phyloP scores from a whole-genome alignment of 2,329 filamentous ascomycete genomes.

The Fusarium sp. region DNA sequence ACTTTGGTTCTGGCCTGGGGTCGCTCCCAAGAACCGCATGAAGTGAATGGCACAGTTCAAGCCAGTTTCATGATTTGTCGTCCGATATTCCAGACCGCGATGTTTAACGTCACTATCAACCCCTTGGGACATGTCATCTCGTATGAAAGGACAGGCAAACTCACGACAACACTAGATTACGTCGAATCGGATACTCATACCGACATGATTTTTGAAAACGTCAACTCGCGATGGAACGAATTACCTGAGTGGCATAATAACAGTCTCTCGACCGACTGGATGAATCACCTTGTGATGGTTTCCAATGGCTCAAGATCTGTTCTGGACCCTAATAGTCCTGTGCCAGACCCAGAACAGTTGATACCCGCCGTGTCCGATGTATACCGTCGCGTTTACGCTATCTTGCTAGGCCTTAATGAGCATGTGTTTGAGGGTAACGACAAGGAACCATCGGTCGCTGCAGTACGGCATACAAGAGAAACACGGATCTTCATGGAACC shows the following conservation, averaged over 20 bases:
- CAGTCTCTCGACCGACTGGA: constrained; percentile 53
- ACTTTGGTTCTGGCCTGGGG: constrained; percentile 41
- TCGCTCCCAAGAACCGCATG: background rate
- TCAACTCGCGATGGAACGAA: constrained; percentile 16
- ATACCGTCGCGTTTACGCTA: constrained; percentile 41
- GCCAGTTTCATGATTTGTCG: constrained; percentile 39
- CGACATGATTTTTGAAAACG: constrained; percentile 7
- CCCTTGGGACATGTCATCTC: constrained; percentile 36
- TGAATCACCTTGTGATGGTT: constrained; percentile 56
- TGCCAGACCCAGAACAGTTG: constrained; percentile 36
- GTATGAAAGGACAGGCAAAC: constrained; percentile 18
- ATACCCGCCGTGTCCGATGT: constrained; percentile 30
- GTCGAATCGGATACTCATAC: constrained; percentile 18
- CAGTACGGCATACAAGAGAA: constrained; percentile 39
- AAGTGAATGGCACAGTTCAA: constrained; percentile 28
- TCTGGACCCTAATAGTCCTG: constrained; percentile 44
- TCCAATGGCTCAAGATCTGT: constrained; percentile 43
- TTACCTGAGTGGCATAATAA: constrained; percentile 58
- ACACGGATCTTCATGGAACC: constrained; percentile 59
- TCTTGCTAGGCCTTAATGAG: constrained; percentile 53
- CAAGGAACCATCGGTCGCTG: background rate
- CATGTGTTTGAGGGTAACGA: constrained; percentile 48
- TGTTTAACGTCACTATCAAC: constrained; percentile 49
- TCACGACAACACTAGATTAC: constrained; percentile 33
- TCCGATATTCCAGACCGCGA: constrained; percentile 44